Base-by-base conservation (phyloP, 2,329 filamentous ascomycete species). In the Cordyceps cateniannulata region DNA sequence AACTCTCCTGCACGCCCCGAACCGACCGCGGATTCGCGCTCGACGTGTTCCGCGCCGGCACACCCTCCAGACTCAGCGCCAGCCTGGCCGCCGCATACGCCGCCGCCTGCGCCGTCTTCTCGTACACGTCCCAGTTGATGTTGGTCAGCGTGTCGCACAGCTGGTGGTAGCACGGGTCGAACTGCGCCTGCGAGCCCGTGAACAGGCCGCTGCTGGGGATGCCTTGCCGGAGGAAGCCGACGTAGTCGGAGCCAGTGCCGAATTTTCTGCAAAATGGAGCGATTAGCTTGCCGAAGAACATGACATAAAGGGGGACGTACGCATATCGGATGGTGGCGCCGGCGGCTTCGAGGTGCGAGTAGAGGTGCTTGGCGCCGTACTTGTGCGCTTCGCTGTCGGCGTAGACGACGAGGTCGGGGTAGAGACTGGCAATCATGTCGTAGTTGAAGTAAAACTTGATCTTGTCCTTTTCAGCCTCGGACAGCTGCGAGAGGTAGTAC, bases 371-470 rank as follows among this genome's bases (percentile, higher is more conserved):
- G 29, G 73, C 73, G 29, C 74, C 76, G 44, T 69, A 63, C 48
- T 68, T 64, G 63, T 79, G 74, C 9, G 69, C 76, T 22, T 76
- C 72, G 29, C 70, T 72, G 63, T 74, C 72, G 48, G 74, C 69
- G 59, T 78, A 76, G 8, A 80, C 71, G 58, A 66, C 68, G 66
- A 72, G 79, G 45, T 67, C 64, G 12, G 77, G 73, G n/a, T 69
- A 66, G 3, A 71, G 70, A 18, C 76, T 79, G n/a, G 74, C 77
- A 60, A 89, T 86, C 87, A 89, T 89, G 72, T 89, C 86, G 67
- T 86, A 88, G 75, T 89, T 87, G 69, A 88, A 82, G 75, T 88
- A 87, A 35, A 88, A 83, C 2, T 81, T 78, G 67, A 89, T 84
- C 71, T 84, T 85, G 63, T 81, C 75, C 0, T 72, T 71, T 49